Conservation (phyloP, 495 filamentous ascomycete genomes). For the Rhizodiscina lignyota region DNA sequence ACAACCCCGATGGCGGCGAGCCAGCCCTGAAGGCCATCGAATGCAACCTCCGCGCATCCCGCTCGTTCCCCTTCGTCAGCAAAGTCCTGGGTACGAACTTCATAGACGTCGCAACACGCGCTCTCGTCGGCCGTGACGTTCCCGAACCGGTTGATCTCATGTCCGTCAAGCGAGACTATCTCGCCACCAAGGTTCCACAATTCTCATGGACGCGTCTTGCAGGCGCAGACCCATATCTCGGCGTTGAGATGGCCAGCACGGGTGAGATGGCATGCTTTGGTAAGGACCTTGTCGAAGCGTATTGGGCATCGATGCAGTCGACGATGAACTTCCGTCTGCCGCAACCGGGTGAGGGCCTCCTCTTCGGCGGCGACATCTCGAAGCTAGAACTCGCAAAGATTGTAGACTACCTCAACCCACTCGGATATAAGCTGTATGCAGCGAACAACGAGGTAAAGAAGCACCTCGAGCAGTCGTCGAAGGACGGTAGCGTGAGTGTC, state of each 20-base stretch:
- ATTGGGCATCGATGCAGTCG: constrained; percentile 90
- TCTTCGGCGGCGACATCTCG: constrained; percentile 72
- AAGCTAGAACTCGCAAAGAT: constrained; percentile 52
- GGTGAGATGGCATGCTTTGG: constrained; percentile 98
- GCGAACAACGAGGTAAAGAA: constrained; percentile 65
- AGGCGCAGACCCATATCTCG: constrained; percentile 91
- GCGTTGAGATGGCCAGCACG: constrained; percentile 93
- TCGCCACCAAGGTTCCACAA: constrained; percentile 94
- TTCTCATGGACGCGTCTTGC: constrained; percentile 99
- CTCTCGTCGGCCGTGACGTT: constrained; percentile 71
- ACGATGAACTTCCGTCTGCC: constrained; percentile 99
- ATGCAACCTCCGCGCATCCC: constrained; percentile 94
- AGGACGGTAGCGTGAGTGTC: constrained; percentile 45
- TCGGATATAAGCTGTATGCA: constrained; percentile 87
- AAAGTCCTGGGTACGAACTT: constrained; percentile 97
- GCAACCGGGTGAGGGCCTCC: constrained; percentile 79
- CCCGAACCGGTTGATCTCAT: constrained; percentile 82
- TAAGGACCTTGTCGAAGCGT: constrained; percentile 85
- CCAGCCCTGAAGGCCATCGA: constrained; percentile 87
- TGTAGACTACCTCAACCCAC: constrained; percentile 68
- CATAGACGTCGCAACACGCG: constrained; percentile 90
- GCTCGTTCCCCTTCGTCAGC: constrained; percentile 93
- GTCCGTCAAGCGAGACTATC: constrained; percentile 71
- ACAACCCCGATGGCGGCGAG: constrained; percentile 47
- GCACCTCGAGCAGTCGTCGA: constrained; percentile 54